Percentiles rank a stretch among this genome's conserved stretches.
These are phyloP conservation scores for Carallia brachiata DNA, from an alignment of 345 rosid genomes.

Conservation along the genomic window DNA sequence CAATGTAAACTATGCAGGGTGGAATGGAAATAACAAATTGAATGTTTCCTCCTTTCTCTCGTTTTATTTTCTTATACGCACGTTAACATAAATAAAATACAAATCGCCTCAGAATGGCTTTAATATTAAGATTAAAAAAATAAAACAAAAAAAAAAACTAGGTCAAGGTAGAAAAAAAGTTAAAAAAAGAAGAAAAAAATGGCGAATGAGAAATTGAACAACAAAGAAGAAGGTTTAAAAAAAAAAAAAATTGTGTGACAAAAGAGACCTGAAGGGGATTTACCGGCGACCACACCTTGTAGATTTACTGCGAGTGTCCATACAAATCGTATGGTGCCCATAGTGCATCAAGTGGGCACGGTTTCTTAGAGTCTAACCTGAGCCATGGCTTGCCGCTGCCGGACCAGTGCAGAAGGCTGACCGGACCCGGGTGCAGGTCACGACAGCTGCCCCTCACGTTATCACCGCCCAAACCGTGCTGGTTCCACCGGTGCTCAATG, in stretches of 20 bases:
- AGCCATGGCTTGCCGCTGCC: slow-evolving; percentile 99
- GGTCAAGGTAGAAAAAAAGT: background rate
- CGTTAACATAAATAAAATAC: slow-evolving; percentile 26
- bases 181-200: slow-evolving; percentile 1
- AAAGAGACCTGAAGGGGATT: slow-evolving; percentile 16
- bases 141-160: slow-evolving; percentile 10
- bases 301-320: slow-evolving; percentile 33
- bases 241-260: background rate
- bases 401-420: slow-evolving; percentile 95
- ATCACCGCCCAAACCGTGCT: slow-evolving; percentile 94
- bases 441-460: slow-evolving; percentile 91
- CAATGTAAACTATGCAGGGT: background rate
- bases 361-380: slow-evolving; percentile 69
- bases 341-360: slow-evolving; percentile 80
- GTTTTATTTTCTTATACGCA: slow-evolving; percentile 20
- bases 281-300: slow-evolving; percentile 17
- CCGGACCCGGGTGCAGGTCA: slow-evolving; percentile 85
- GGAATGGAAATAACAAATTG: slow-evolving; percentile 14
- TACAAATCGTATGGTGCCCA: slow-evolving; percentile 91
- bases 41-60: slow-evolving; percentile 8
- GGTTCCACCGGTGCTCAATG: slow-evolving; percentile 95
- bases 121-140: slow-evolving; percentile 9
- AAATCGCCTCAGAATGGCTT: slow-evolving; percentile 30
- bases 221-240: background rate
- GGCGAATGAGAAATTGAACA: slow-evolving; percentile 14